These are phyloP conservation scores for Globisporangium cederbergense DNA, from an alignment of 352 stramenopile genomes.

Conservation along the genomic window DNA sequence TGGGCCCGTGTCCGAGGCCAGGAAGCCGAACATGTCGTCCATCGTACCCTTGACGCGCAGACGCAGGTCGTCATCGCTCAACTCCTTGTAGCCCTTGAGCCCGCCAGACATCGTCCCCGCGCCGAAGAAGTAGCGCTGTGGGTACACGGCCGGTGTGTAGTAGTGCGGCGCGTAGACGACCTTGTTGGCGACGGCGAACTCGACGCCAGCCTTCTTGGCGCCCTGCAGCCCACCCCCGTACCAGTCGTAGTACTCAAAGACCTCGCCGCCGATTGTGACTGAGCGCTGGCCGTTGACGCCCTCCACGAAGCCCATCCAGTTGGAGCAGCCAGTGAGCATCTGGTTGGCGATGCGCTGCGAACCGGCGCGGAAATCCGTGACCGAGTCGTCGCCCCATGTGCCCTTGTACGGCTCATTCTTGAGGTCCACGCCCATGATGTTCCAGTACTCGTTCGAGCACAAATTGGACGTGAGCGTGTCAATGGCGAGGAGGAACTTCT, in stretches of 20 bases:
- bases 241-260: conserved; percentile 35
- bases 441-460: conserved; percentile 34
- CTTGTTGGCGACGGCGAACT: conserved; percentile 24
- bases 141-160: conserved; percentile 32
- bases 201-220: conserved; percentile 19
- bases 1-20: conserved; percentile 20
- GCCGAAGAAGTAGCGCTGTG: conserved; percentile 26
- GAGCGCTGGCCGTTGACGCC: conserved; percentile 26
- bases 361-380: conserved; percentile 25
- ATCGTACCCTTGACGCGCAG: conserved; percentile 24
- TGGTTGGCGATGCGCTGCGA: conserved; percentile 25
- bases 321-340: conserved; percentile 31
- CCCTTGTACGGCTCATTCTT: conserved; percentile 37
- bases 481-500: conserved; percentile 32
- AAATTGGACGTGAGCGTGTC: conserved; percentile 26
- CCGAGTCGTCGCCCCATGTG: conserved; percentile 28
- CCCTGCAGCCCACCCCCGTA: conserved; percentile 33
- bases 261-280: conserved; percentile 24
- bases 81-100: conserved; percentile 24
- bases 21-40: conserved; percentile 39
- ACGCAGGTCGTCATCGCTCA: conserved; percentile 22
- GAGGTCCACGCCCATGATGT: conserved; percentile 35
- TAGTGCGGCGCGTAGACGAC: conserved; percentile 37
- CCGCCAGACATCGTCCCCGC: conserved; percentile 13
- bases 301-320: conserved; percentile 39